Percentiles rank a stretch among this genome's conserved stretches.
phyloP scores from a whole-genome alignment of 345 rosid genomes.

The Cardamine chenopodiifolia region DNA sequence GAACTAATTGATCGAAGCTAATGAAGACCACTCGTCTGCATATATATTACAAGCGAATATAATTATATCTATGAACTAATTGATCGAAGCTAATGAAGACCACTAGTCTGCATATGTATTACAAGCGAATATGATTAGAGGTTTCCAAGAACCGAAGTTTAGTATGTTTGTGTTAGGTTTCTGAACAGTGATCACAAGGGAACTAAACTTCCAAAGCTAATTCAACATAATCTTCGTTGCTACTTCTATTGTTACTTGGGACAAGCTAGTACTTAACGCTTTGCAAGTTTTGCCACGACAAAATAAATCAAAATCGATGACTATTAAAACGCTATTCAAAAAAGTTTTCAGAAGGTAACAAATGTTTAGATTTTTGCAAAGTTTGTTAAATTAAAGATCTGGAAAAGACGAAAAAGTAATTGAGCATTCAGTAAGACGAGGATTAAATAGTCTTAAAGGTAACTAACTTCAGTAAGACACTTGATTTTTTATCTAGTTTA shows the following conservation, averaged over 20 bases:
- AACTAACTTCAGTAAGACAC: too few species aligned
- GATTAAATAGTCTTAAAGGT: too few species aligned
- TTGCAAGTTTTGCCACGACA: neutral
- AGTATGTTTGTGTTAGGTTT: neutral
- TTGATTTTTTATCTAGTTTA: too few species aligned
- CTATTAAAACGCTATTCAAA: too few species aligned
- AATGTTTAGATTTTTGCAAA: neutral
- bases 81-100: slow-evolving; percentile 31
- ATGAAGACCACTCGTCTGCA: neutral
- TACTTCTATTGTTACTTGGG: neutral
- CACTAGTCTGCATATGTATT: neutral
- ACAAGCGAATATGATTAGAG: neutral
- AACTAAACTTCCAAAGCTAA: slow-evolving; percentile 12
- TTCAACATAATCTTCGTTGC: neutral
- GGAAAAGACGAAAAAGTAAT: neutral
- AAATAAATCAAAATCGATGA: neutral
- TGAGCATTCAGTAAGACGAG: too few species aligned
- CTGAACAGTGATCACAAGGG: slow-evolving; percentile 5
- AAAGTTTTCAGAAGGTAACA: neutral
- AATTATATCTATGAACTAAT: slow-evolving; percentile 52
- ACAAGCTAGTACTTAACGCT: too few species aligned
- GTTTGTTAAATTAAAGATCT: neutral
- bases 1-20: slow-evolving; percentile 52
- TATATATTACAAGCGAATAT: neutral
- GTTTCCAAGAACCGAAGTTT: slow-evolving; percentile 8